Percentiles rank a stretch among this genome's conserved stretches.
Evolutionary conservation across 2,329 filamentous ascomycete genomes (phyloP).

Genomic region (Septoria linicola): DNA sequence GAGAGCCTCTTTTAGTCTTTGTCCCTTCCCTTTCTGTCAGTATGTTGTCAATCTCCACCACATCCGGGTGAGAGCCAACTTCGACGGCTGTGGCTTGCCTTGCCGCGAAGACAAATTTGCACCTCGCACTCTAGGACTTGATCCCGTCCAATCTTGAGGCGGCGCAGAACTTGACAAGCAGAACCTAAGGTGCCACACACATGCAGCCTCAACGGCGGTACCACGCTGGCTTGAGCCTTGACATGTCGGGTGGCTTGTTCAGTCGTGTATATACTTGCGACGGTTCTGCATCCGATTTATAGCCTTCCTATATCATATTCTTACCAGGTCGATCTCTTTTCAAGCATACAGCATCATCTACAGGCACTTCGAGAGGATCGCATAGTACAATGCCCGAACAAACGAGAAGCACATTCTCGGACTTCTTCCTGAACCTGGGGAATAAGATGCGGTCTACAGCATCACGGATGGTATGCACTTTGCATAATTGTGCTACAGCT

Average conservation of each 20-base stretch:
- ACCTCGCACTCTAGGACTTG: too few species aligned
- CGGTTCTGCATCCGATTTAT: background rate
- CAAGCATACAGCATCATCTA: background rate
- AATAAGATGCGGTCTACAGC: slow-evolving; percentile 11
- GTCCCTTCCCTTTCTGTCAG: background rate
- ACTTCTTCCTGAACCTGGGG: slow-evolving; percentile 3
- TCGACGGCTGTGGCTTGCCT: slow-evolving; percentile 11
- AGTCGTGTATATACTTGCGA: background rate
- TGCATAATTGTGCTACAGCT: background rate
- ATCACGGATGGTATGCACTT: background rate
- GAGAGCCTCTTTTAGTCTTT: background rate
- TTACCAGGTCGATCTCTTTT: too few species aligned
- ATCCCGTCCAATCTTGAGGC: slow-evolving; percentile 3
- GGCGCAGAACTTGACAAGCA: background rate
- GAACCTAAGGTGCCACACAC: background rate
- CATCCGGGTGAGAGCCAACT: background rate
- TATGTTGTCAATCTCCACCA: slow-evolving; percentile 14
- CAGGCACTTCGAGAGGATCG: background rate
- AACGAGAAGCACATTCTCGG: slow-evolving; percentile 9
- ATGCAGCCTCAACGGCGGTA: slow-evolving; percentile 2
- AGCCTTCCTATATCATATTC: too few species aligned
- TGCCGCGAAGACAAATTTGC: slow-evolving; percentile 10
- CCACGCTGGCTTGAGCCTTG: background rate
- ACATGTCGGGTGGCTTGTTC: too few species aligned
- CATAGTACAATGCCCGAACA: slow-evolving; percentile 1